These are phyloP conservation scores for Guadua angustifolia DNA, from an alignment of 176 grass and related monocot genomes.

Conservation along the genomic window DNA sequence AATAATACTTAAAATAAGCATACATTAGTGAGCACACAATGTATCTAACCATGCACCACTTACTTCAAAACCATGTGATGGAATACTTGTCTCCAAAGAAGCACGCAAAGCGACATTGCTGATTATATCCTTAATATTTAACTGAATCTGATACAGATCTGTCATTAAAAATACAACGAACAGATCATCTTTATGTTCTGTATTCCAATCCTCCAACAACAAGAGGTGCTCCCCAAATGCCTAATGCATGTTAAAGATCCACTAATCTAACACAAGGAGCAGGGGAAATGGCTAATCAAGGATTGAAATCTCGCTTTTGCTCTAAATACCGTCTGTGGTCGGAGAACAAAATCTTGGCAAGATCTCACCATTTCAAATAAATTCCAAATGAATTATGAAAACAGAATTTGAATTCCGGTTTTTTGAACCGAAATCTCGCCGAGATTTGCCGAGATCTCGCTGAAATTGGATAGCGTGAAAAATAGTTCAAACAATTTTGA, in stretches of 20 bases:
- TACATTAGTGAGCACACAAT: constrained; percentile 47
- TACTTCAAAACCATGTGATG: constrained; percentile 43
- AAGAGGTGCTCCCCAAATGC: constrained; percentile 49
- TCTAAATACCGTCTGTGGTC: no score
- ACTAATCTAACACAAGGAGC: constrained; percentile 33
- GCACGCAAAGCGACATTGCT: constrained; percentile 56
- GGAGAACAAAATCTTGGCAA: no score
- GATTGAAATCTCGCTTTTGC: no score
- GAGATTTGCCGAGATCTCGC: no score
- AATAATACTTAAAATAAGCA: constrained; percentile 47
- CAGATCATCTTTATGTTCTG: constrained; percentile 40
- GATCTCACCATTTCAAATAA: no score
- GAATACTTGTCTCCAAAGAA: constrained; percentile 63
- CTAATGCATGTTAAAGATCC: constrained; percentile 45
- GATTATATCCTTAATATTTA: constrained; percentile 52
- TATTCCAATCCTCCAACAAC: constrained; percentile 42
- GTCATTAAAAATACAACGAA: constrained; percentile 37
- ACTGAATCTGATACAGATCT: constrained; percentile 58
- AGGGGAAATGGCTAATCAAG: no score
- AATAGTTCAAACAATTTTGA: no score
- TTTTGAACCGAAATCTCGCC: no score
- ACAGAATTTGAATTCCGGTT: no score
- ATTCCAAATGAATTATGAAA: no score
- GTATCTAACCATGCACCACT: constrained; percentile 49
- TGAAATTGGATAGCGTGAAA: no score